Evolutionary conservation across 202 grass and related monocot genomes (phyloP).

Genomic region (Cymbopogon flexuosus): DNA sequence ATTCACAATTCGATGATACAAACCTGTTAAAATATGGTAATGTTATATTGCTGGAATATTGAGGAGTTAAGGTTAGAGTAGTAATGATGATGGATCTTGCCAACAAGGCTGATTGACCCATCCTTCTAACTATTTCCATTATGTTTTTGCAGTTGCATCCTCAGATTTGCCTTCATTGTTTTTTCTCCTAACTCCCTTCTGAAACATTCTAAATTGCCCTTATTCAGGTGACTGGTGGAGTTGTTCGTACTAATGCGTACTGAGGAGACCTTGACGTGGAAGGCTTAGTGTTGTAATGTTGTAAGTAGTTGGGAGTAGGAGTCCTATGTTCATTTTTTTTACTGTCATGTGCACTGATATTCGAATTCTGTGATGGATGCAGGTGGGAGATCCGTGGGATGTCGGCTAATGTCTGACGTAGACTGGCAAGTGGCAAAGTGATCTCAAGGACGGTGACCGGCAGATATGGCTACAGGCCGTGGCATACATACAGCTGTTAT

Average conservation of each 20-base stretch:
- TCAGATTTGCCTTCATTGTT: background rate
- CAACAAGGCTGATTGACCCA: background rate
- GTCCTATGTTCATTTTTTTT: background rate
- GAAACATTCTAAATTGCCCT: background rate
- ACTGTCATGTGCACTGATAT: background rate
- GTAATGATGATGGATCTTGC: slow-evolving; percentile 12
- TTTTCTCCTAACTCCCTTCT: background rate
- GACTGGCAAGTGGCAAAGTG: background rate
- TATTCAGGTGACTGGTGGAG: slow-evolving; percentile 12
- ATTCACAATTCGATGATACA: slow-evolving; percentile 6
- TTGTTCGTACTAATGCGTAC: background rate
- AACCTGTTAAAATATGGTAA: slow-evolving; percentile 12
- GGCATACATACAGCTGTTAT: background rate
- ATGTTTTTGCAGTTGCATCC: background rate
- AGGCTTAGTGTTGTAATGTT: background rate
- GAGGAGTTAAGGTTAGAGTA: slow-evolving; percentile 26
- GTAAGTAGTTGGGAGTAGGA: background rate
- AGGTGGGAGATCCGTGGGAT: slow-evolving; percentile 14
- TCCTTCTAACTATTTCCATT: background rate
- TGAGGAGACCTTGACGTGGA: background rate
- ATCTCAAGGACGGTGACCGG: background rate
- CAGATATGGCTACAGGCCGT: background rate
- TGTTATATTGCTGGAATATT: background rate
- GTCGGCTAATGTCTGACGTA: background rate
- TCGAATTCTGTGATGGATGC: background rate